These are phyloP conservation scores for Aureobasidium zeae DNA, from an alignment of 2,329 filamentous ascomycete species.

Conservation along the genomic window DNA sequence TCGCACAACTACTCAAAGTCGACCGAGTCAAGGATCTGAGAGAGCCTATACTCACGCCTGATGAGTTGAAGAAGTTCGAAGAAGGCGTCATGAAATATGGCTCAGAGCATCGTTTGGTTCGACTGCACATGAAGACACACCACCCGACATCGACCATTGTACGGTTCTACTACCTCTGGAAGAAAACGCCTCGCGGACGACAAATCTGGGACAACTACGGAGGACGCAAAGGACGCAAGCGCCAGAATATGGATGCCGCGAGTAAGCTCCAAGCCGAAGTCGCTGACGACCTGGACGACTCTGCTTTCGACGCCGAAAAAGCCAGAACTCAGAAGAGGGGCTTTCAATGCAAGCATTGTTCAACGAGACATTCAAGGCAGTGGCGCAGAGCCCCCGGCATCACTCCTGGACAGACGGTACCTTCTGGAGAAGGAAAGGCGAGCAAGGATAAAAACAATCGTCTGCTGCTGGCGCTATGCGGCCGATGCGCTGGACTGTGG, in stretches of 20 bases:
- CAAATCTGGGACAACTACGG: slow-evolving; percentile 86
- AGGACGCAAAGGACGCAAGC: slow-evolving; percentile 73
- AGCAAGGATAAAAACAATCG: slow-evolving; percentile 67
- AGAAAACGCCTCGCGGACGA: slow-evolving; percentile 77
- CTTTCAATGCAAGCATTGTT: slow-evolving; percentile 93
- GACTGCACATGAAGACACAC: slow-evolving; percentile 68
- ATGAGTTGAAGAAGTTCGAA: slow-evolving; percentile 83
- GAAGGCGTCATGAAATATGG: slow-evolving; percentile 84
- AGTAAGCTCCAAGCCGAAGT: slow-evolving; percentile 84
- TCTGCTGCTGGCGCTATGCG: slow-evolving; percentile 73
- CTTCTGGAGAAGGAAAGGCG: slow-evolving; percentile 54
- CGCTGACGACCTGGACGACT: slow-evolving; percentile 86
- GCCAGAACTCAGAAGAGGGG: slow-evolving; percentile 66
- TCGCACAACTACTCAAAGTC: slow-evolving; percentile 58
- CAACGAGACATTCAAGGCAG: slow-evolving; percentile 67
- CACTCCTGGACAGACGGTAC: slow-evolving; percentile 59
- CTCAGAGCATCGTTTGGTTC: slow-evolving; percentile 77
- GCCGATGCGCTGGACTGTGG: slow-evolving; percentile 88
- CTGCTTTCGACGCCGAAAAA: slow-evolving; percentile 87
- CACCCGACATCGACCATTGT: slow-evolving; percentile 72
- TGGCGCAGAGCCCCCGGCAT: slow-evolving; percentile 85
- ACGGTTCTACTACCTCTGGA: slow-evolving; percentile 96
- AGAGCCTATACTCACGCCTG: slow-evolving; percentile 68
- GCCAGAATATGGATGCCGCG: slow-evolving; percentile 45
- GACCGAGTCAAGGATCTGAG: slow-evolving; percentile 65